Evolutionary conservation across 129 eudicot genomes (phyloP).

Genomic region (Tagetes patula): DNA sequence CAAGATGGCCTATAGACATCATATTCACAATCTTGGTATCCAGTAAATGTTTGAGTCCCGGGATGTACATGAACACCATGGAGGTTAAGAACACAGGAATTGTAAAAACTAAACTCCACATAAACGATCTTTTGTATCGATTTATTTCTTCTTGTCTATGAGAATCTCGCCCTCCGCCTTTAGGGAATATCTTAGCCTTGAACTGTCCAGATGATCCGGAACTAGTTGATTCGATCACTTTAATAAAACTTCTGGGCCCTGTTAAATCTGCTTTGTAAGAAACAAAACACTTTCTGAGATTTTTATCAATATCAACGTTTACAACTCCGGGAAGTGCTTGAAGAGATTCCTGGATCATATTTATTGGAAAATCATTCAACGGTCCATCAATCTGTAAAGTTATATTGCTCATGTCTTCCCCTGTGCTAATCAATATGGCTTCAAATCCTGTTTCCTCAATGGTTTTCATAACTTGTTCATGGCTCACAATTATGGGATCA

Average conservation of each 20-base stretch:
- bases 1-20: slow-evolving; percentile 62
- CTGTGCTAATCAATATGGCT: slow-evolving; percentile 63
- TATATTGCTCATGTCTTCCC: slow-evolving; percentile 61
- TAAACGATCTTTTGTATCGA: slow-evolving; percentile 55
- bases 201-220: slow-evolving; percentile 44
- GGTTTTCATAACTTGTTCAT: slow-evolving; percentile 39
- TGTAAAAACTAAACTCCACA: slow-evolving; percentile 81
- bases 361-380: slow-evolving; percentile 38
- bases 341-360: slow-evolving; percentile 47
- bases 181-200: slow-evolving; percentile 64
- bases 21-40: slow-evolving; percentile 58
- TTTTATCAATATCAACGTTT: slow-evolving; percentile 45
- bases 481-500: slow-evolving; percentile 51
- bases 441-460: slow-evolving; percentile 68
- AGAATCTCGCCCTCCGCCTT: slow-evolving; percentile 50
- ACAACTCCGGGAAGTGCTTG: slow-evolving; percentile 71
- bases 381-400: slow-evolving; percentile 61
- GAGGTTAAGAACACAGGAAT: slow-evolving; percentile 77
- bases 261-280: slow-evolving; percentile 66
- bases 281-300: slow-evolving; percentile 49
- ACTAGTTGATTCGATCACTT: slow-evolving; percentile 60
- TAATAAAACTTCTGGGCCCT: slow-evolving; percentile 69
- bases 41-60: slow-evolving; percentile 56
- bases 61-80: slow-evolving; percentile 86
- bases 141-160: slow-evolving; percentile 59